Conservation (phyloP, 1,139 yeast species). For the Geotrichum macrosporum region DNA sequence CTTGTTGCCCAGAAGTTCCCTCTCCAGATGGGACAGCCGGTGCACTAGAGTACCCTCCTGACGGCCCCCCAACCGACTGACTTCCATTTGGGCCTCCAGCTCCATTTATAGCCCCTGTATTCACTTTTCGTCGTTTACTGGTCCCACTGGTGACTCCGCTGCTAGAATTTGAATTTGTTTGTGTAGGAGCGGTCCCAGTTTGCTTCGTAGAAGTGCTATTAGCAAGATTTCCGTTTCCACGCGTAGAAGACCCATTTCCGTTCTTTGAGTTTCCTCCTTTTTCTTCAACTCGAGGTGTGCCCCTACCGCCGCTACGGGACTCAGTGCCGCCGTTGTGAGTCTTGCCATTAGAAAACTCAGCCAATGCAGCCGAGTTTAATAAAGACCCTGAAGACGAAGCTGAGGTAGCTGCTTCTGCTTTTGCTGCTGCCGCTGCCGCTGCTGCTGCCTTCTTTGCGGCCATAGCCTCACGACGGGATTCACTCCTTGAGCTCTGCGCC, state of each 20-base stretch:
- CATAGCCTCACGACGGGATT: constrained; percentile 83
- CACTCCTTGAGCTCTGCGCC: constrained; percentile 42
- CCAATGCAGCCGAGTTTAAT: background rate
- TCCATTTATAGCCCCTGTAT: constrained; percentile 12
- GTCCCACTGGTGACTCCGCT: constrained; percentile 1
- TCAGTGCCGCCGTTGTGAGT: constrained; percentile 21
- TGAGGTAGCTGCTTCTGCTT: constrained; percentile 7
- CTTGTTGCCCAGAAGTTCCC: background rate
- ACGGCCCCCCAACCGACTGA: background rate
- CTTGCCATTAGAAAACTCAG: constrained; percentile 11
- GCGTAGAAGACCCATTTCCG: constrained; percentile 2
- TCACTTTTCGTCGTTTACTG: constrained; percentile 18
- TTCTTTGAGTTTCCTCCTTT: constrained; percentile 14
- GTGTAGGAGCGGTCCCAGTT: constrained; percentile 4
- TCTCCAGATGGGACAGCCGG: background rate
- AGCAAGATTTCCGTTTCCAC: constrained; percentile 21
- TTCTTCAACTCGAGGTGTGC: constrained; percentile 20
- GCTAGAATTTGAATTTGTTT: background rate
- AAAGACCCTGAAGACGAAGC: background rate
- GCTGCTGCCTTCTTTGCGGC: constrained; percentile 72
- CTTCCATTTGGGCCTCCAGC: constrained; percentile 5
- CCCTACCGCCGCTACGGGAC: constrained; percentile 20
- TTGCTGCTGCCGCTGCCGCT: constrained; percentile 26
- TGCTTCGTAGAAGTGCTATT: background rate
- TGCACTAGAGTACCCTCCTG: background rate